These are phyloP conservation scores for Hysterium pulicare DNA, from an alignment of 2,329 filamentous ascomycete genomes.

Conservation along the genomic window DNA sequence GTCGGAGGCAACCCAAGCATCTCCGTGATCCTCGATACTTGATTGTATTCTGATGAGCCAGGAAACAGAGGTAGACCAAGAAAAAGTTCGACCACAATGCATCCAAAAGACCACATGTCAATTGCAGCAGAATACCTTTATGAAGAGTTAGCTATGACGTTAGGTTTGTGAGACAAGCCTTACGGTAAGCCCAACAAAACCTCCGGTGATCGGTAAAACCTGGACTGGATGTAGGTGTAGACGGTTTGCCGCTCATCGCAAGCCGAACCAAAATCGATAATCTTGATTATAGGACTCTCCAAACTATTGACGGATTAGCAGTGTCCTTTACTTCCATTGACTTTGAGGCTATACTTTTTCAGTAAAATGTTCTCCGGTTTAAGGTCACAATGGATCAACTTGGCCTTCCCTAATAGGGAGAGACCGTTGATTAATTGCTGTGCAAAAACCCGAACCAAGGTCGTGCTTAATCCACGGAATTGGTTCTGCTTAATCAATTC, in stretches of 20 bases:
- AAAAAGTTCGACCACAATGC: conserved; percentile 97
- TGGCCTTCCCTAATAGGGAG: conserved; percentile 89
- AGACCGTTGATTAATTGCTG: conserved; percentile 93
- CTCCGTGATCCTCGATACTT: conserved; percentile 93
- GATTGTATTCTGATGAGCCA: conserved; percentile 97
- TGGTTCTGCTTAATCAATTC: conserved; percentile 99
- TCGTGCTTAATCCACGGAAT: conserved; percentile 94
- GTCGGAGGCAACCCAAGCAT: conserved; percentile 96
- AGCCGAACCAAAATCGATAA: conserved; percentile 98
- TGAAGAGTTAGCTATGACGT: conserved; percentile 8
- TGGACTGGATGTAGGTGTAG: conserved; percentile 97
- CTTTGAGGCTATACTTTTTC: conserved; percentile 79
- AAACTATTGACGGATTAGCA: conserved; percentile 50
- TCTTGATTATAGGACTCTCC: conserved; percentile 98
- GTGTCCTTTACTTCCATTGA: conserved; percentile 7
- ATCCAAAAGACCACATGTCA: conserved; percentile 99
- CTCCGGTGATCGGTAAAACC: conserved; percentile 96
- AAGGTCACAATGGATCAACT: conserved; percentile 94
- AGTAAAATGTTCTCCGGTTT: conserved; percentile 97
- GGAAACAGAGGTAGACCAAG: conserved; percentile 91
- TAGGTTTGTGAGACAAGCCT: conserved; percentile 17
- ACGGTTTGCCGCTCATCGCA: conserved; percentile 98
- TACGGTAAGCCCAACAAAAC: conserved; percentile 86
- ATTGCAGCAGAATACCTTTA: conserved; percentile 87
- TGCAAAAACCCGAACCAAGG: conserved; percentile 92